Base-by-base conservation (phyloP, 139 green algal genomes). In the Coccomyxa sp. region DNA sequence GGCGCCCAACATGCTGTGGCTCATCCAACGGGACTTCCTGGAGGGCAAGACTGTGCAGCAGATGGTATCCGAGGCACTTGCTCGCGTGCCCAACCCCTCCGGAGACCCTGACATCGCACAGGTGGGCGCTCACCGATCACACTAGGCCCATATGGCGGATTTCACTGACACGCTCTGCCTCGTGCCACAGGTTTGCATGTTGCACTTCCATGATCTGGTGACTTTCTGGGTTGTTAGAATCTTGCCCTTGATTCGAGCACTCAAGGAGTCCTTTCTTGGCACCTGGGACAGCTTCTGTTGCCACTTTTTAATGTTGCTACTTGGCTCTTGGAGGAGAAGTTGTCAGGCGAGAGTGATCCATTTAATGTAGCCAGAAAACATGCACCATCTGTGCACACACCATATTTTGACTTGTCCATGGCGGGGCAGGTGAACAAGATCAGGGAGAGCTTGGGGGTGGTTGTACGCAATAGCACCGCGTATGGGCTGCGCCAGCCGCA, bases 11-110 rank as follows among this genome's bases (percentile, higher is more conserved):
- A 97, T 98, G 92, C 84, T 98, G 71, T 98, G 95, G 95, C 88
- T 98, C 51, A 98, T 98, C 30, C 95, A 98, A 90, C 84, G 95
- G 0, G 95, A 98, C 87, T 98, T 98, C 81, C 86, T 98, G 83
- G 88, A 93, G 80, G 95, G 95, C 32, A 92, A 92, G 77, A 90
- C 88, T 0, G 91, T 95, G 67, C 79, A 92, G 80, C 77, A 93
- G 77, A 90, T 95, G 85, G 88, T 98, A 32, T 59, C 75, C 0
- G 82, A 91, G 4, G 92, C 94, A 21, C 90, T 98, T 30, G 67
- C 81, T 25, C 85, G 83, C 10, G 94, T 98, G 80, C 86, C 88
- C 77, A 98, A 98, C 89, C 92, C 94, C 25, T 32, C 88, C 13
- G 21, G 67, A 18, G 88, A 94, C 82, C 63, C 68, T 11, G 90